Evolutionary conservation across 1,284 basidiomycete species (phyloP), one percentile per base, ranked within the genome.

Genomic region (Cryptococcus floricola): DNA sequence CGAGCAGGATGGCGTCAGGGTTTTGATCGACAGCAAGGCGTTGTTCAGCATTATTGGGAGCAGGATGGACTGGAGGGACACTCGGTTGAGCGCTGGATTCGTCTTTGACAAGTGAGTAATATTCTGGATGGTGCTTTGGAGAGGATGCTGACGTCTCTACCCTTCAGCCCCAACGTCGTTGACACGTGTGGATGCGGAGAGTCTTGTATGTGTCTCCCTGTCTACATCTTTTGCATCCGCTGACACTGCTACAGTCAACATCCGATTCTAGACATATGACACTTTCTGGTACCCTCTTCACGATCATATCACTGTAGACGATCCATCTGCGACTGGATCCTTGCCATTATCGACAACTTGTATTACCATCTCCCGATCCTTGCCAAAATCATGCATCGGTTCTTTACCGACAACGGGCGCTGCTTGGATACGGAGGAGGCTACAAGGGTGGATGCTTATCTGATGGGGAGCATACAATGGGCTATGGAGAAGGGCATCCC

Each of bases 61-160:
- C 73, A 88, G 89, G 80, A 99, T 99, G 96, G 93, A 96, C 73
- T 98, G 96, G 96, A 83, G 88, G 61, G 96, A 98, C 80, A 91
- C 93, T 75, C 78, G 85, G 38, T 78, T 97, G 47, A 92, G 89
- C 50, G 71, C 72, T 7, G 73, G 73, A 0, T 75, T 75, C 51
- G 70, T 75, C 13, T 75, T 75, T 65, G 73, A 75, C 48, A 75
- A 75, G 69, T 70, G 61, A 64, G 69, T 65, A 18, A 9, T 28
- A 7, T 16, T 12, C 25, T 53, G 18, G 4, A 13, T 27, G 1
- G 14, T 25, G 42, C 10, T 38, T 10, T 16, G 13, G 18, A 9
- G 7, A 19, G 48, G 18, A 28, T 19, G 31, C 19, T 23, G 19
- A 9, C 10, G 3, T 19, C 19, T 18, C 41, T 28, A 48, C 46